phyloP scores from a whole-genome alignment of 2,329 filamentous ascomycete species.

The Diplocarpon rosae region DNA sequence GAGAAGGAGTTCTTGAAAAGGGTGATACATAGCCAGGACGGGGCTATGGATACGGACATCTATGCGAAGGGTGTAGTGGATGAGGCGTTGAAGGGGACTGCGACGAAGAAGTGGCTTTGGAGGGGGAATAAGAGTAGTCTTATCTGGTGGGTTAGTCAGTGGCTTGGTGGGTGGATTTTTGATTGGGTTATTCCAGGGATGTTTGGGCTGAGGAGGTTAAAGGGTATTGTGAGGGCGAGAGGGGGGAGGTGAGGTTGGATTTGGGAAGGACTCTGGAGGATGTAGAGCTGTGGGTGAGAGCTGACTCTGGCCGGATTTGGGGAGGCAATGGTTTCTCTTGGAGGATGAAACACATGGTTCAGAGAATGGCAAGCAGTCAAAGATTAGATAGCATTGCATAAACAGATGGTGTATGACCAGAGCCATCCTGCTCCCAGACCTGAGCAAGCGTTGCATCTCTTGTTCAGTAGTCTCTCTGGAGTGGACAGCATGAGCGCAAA shows the following conservation, averaged over 20 bases:
- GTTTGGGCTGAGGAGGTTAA: conserved; percentile 19
- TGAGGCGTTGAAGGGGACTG: conserved; percentile 16
- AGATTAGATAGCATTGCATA: no score
- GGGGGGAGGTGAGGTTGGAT: not conserved
- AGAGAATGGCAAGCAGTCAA: no score
- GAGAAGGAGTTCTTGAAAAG: conserved; percentile 13
- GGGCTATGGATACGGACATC: conserved; percentile 15
- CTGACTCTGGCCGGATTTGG: no score
- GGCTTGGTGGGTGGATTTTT: conserved; percentile 19
- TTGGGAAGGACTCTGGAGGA: not conserved
- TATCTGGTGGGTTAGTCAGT: conserved; percentile 17
- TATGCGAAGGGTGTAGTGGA: conserved; percentile 22
- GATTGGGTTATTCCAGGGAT: conserved; percentile 20
- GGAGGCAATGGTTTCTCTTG: no score
- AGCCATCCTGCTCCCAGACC: no score
- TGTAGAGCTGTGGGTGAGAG: no score
- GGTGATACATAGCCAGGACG: conserved; percentile 19
- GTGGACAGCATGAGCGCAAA: no score
- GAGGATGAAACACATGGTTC: no score
- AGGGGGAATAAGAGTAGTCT: conserved; percentile 14
- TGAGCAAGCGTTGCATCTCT: no score
- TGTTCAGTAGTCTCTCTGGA: no score
- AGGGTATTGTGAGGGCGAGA: conserved; percentile 10
- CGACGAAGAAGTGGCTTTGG: conserved; percentile 18
- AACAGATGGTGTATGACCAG: no score